A percentile compares a stretch with the other conserved stretches of the same genome.
phyloP scores from a whole-genome alignment of 352 stramenopile genomes.

The Pythium oligandrum region DNA sequence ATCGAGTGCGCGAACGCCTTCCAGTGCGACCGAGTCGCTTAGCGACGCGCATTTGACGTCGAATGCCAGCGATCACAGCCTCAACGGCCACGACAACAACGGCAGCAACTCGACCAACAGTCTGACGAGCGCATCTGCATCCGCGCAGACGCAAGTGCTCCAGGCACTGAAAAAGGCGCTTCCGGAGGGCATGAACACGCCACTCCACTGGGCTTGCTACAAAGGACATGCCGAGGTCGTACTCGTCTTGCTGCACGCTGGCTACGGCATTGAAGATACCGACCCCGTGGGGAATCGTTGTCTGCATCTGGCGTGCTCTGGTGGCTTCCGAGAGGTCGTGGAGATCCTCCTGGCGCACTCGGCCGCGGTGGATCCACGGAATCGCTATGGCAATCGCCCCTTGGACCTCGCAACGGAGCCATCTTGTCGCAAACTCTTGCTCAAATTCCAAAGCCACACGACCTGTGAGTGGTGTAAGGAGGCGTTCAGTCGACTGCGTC shows the following conservation, averaged over 20 bases:
- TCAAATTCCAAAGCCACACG: slow-evolving; percentile 54
- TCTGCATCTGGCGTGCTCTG: slow-evolving; percentile 69
- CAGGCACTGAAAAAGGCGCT: slow-evolving; percentile 12
- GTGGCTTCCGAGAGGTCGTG: slow-evolving; percentile 57
- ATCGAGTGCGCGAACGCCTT: too few relatives aligned
- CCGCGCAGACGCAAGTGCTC: background rate
- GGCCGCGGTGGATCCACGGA: slow-evolving; percentile 44
- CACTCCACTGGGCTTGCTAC: slow-evolving; percentile 86
- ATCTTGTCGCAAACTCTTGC: slow-evolving; percentile 52
- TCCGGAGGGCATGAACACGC: slow-evolving; percentile 48
- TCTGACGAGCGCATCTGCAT: background rate
- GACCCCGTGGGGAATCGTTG: slow-evolving; percentile 70
- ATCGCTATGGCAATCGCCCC: slow-evolving; percentile 72
- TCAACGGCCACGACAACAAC: slow-evolving; percentile 3
- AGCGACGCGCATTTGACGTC: too few relatives aligned
- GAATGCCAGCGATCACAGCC: too few relatives aligned
- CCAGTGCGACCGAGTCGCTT: too few relatives aligned
- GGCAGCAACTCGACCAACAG: background rate
- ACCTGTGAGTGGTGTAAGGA: slow-evolving; percentile 78
- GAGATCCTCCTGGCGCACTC: slow-evolving; percentile 71
- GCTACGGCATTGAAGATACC: slow-evolving; percentile 57
- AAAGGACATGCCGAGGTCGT: slow-evolving; percentile 68
- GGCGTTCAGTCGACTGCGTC: slow-evolving; percentile 53
- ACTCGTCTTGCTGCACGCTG: slow-evolving; percentile 54
- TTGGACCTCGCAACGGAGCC: slow-evolving; percentile 66